phyloP scores from a whole-genome alignment of 192 early-diverging fungal species.

The Linnemannia zychae region DNA sequence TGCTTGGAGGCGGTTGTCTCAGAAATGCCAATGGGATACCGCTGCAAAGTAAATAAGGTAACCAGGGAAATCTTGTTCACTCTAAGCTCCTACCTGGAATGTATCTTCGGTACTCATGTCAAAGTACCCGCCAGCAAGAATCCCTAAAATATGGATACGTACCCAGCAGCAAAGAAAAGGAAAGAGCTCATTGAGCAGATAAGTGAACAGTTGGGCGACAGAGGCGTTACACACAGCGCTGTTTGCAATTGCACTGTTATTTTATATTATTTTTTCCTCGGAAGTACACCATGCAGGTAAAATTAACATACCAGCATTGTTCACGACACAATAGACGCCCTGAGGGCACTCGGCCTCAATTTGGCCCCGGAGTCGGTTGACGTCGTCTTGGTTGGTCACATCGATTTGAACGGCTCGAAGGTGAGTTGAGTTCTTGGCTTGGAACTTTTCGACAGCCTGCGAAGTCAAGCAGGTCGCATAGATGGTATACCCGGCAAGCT shows the following conservation, averaged over 20 bases:
- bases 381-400: slow-evolving; percentile 48
- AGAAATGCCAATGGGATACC: background rate
- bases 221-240: no score
- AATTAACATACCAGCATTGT: slow-evolving; percentile 37
- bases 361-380: slow-evolving; percentile 31
- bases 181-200: no score
- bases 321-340: slow-evolving; percentile 47
- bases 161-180: no score
- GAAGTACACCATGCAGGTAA: background rate
- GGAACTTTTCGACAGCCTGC: slow-evolving; percentile 28
- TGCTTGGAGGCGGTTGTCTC: background rate
- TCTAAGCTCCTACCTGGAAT: no score
- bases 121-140: no score
- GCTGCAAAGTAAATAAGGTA: no score
- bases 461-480: slow-evolving; percentile 47
- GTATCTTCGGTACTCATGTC: no score
- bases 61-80: no score
- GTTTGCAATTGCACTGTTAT: no score
- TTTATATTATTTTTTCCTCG: background rate
- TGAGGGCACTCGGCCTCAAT: slow-evolving; percentile 44
- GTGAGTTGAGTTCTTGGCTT: slow-evolving; percentile 24
- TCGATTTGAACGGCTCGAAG: slow-evolving; percentile 40
- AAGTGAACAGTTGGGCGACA: no score
- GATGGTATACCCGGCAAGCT: slow-evolving; percentile 35
- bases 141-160: no score